phyloP scores from a whole-genome alignment of 257 asterid genomes.

The Avicennia marina region DNA sequence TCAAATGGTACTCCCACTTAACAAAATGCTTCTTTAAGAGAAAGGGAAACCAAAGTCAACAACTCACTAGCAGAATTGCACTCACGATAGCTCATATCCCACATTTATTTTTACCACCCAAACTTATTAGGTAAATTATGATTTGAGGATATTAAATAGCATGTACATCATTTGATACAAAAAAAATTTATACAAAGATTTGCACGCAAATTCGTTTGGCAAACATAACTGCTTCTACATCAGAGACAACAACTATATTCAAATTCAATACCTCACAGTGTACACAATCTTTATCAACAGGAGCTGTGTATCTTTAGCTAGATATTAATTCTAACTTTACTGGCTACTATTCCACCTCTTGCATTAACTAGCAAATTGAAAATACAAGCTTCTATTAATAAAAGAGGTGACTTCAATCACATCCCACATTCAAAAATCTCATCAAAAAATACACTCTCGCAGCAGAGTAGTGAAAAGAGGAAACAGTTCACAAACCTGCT shows the following conservation, averaged over 20 bases:
- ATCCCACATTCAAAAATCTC: conserved; percentile 5
- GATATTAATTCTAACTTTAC: background rate
- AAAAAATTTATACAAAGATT: no score
- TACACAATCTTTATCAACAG: no score
- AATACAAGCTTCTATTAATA: background rate
- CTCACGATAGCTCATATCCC: no score
- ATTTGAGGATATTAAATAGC: background rate
- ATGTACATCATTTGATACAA: background rate
- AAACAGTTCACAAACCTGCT: conserved; percentile 60
- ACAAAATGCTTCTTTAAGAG: background rate
- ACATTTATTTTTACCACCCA: background rate
- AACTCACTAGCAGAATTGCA: background rate
- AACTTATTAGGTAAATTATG: background rate
- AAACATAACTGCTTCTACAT: background rate
- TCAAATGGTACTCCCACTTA: conserved; percentile 6
- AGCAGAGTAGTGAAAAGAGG: conserved; percentile 7
- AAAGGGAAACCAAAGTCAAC: background rate
- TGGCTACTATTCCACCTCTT: background rate
- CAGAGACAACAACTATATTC: background rate
- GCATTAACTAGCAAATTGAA: background rate
- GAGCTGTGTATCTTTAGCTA: no score
- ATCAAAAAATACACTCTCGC: conserved; percentile 11
- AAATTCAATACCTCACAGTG: no score
- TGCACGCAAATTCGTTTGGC: background rate
- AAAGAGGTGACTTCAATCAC: background rate